These are phyloP conservation scores for Neurospora hispaniola DNA, from an alignment of 495 filamentous ascomycete species.

Conservation along the genomic window DNA sequence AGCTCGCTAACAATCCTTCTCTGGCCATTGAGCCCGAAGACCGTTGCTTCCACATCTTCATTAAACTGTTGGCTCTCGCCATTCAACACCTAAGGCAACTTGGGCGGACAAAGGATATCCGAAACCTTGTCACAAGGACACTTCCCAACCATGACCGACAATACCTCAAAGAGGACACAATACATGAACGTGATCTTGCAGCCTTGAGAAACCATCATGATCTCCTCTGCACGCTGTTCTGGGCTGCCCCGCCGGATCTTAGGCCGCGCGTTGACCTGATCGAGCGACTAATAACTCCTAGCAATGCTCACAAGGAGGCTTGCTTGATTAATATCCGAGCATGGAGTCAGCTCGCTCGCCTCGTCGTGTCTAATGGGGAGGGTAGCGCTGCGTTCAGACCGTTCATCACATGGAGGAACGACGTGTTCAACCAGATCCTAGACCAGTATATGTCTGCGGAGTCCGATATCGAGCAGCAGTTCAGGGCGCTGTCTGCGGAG, in stretches of 20 bases:
- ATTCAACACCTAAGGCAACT: conserved; percentile 48
- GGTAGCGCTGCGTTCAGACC: conserved; percentile 40
- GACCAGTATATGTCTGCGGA: conserved; percentile 40
- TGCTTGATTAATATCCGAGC: conserved; percentile 73
- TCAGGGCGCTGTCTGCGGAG: conserved; percentile 28
- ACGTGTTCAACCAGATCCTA: conserved; percentile 36
- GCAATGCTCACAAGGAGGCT: conserved; percentile 72
- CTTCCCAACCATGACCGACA: conserved; percentile 82
- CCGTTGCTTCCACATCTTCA: conserved; percentile 83
- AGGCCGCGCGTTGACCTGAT: conserved; percentile 63
- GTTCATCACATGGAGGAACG: conserved; percentile 62
- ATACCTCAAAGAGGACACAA: conserved; percentile 70
- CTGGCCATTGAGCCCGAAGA: conserved; percentile 57
- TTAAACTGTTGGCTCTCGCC: conserved; percentile 70
- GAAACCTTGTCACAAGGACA: conserved; percentile 65
- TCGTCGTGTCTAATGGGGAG: conserved; percentile 54
- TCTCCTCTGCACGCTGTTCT: conserved; percentile 81
- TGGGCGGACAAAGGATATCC: conserved; percentile 60
- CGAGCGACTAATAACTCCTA: conserved; percentile 66
- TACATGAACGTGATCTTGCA: conserved; percentile 68
- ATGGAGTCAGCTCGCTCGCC: conserved; percentile 70
- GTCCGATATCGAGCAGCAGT: conserved; percentile 38
- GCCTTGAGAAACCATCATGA: conserved; percentile 90
- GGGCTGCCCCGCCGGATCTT: conserved; percentile 60
- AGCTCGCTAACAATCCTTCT: conserved; percentile 51